Base-by-base conservation (phyloP, 805 yeast genomes). In the Lipomyces lipofer region DNA sequence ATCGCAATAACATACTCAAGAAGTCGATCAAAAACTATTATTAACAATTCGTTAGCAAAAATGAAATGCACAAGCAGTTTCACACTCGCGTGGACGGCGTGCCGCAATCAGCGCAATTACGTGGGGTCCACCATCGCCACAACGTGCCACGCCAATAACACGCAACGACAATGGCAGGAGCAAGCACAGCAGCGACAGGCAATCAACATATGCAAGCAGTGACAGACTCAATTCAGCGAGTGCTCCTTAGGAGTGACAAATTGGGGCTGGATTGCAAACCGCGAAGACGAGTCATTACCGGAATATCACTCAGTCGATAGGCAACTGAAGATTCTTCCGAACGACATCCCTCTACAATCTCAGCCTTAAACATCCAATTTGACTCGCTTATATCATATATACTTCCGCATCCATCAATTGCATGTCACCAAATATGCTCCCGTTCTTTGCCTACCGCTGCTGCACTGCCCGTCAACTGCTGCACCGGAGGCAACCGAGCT, bases 21-120 rank as follows among this genome's bases (percentile, higher is more conserved):
- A 69, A 69, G 60, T 69, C 72, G 59, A 68, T 56, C 48, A 69
- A 40, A 62, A 69, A 69, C 57, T 56, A 40, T 2, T 28, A 17
- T 7, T n/a, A 36, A 2, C 2, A 25, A 19, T 19, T 19, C 25
- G 25, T 4, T 17, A 13, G 40, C 9, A 36, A 21, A 36, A 17
- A 36, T 19, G 2, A 13, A 36, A 36, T 36, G 2, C 13, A 15
- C 19, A 10, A 36, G 13, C 22, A 3, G 7, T 12, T 25, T 8
- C 19, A n/a, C 10, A 3, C 8, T 15, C 17, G 38, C 38, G 7
- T 10, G 21, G 38, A 33, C 10, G 38, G 38, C 1, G 4, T 4
- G 5, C 13, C 38, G 17, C 19, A 12, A 33, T 19, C n/a, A 4
- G 8, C n/a, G 38, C 5, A 5, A 9, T 19, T 9, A 8, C 7